These are phyloP conservation scores for Tulasnella calospora DNA, from an alignment of 768 basidiomycete species.

Conservation along the genomic window DNA sequence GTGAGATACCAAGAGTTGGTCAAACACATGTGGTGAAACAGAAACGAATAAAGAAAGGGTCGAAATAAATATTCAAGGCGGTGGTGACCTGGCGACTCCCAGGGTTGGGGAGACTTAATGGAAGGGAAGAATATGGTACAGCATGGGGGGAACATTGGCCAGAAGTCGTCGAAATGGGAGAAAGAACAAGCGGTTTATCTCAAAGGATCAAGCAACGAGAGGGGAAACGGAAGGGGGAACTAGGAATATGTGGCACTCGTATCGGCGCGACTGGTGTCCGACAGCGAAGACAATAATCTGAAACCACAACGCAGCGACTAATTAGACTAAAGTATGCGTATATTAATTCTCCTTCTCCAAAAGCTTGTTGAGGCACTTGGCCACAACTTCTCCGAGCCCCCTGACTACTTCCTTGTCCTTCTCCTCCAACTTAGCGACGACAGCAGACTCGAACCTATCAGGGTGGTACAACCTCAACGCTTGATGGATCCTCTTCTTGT, in stretches of 20 bases:
- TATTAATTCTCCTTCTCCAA: background rate
- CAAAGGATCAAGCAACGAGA: too few species aligned
- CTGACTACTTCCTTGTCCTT: background rate
- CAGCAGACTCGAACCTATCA: background rate
- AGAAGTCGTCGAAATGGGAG: too few species aligned
- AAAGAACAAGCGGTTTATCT: too few species aligned
- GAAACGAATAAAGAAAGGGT: background rate
- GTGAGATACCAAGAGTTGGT: too few species aligned
- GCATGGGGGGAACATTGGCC: too few species aligned
- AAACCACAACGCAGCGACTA: too few species aligned
- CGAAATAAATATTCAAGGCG: background rate
- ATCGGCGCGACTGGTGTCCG: too few species aligned
- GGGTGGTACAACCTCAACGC: conserved; percentile 6
- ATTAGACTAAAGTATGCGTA: background rate
- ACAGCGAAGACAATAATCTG: too few species aligned
- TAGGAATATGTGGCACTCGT: too few species aligned
- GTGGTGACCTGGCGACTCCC: background rate
- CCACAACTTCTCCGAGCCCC: background rate
- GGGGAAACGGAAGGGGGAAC: too few species aligned
- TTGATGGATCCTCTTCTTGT: conserved; percentile 14
- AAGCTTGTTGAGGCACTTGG: background rate
- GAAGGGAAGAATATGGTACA: too few species aligned
- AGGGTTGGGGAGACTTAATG: background rate
- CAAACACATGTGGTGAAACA: background rate
- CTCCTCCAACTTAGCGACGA: background rate